Evolutionary conservation across 78 protist genomes (phyloP).

Genomic region (Capsaspora owczarzaki): DNA sequence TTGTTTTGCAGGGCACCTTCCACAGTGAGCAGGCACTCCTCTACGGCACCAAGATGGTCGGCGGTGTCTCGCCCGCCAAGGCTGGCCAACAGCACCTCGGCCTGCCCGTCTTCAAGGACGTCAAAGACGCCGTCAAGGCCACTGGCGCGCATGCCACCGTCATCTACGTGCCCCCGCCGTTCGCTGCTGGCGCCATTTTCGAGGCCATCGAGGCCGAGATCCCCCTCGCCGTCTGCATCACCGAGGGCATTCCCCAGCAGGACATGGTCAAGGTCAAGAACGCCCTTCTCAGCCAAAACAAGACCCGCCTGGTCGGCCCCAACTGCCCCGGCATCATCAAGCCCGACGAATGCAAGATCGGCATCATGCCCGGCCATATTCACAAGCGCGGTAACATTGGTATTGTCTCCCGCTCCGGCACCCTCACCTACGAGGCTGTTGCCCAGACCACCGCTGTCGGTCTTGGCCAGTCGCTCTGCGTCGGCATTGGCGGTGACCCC

Average conservation of each 20-base stretch:
- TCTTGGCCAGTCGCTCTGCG: slow-evolving; percentile 91
- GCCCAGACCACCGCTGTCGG: slow-evolving; percentile 92
- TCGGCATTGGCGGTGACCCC: slow-evolving; percentile 99
- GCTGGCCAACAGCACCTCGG: slow-evolving; percentile 81
- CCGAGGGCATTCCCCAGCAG: slow-evolving; percentile 90
- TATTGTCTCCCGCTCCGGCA: slow-evolving; percentile 96
- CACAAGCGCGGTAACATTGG: slow-evolving; percentile 93
- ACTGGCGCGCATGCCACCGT: slow-evolving; percentile 89
- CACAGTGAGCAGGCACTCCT: slow-evolving; percentile 88
- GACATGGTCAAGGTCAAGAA: slow-evolving; percentile 69
- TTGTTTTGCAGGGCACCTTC: slow-evolving; percentile 93
- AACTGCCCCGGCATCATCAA: slow-evolving; percentile 73
- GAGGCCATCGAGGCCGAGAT: slow-evolving; percentile 94
- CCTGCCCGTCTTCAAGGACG: slow-evolving; percentile 86
- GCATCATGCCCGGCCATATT: slow-evolving; percentile 99
- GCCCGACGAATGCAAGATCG: slow-evolving; percentile 99
- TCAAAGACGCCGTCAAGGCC: slow-evolving; percentile 73
- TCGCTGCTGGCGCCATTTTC: slow-evolving; percentile 79
- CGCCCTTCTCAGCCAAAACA: slow-evolving; percentile 55
- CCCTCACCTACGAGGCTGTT: slow-evolving; percentile 99
- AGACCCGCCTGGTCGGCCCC: slow-evolving; percentile 87
- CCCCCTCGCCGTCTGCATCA: slow-evolving; percentile 88
- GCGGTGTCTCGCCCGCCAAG: slow-evolving; percentile 92
- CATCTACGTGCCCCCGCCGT: slow-evolving; percentile 86
- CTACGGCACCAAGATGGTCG: slow-evolving; percentile 97